phyloP scores from a whole-genome alignment of 257 asterid genomes.

The Leptodermis oblonga region DNA sequence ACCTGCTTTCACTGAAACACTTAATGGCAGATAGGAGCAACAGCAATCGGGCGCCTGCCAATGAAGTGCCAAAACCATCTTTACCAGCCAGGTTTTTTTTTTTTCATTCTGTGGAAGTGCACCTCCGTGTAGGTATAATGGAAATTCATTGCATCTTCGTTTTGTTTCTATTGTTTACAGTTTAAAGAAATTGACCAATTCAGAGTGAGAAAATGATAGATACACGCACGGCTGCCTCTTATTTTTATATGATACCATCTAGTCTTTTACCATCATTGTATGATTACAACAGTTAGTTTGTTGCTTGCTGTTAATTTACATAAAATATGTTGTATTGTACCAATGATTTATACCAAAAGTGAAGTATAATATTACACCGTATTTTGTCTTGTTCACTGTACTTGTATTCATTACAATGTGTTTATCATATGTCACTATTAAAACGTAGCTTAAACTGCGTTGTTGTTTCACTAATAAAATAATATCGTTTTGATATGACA shows the following conservation, averaged over 20 bases:
- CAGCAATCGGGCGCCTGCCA: background rate
- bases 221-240: slow-evolving; percentile 4
- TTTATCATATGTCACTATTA: no score
- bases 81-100: background rate
- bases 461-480: no score
- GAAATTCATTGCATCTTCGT: slow-evolving; percentile 11
- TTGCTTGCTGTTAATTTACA: background rate
- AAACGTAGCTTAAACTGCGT: no score
- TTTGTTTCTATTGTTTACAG: slow-evolving; percentile 3
- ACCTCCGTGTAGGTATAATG: slow-evolving; percentile 1
- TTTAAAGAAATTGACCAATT: background rate
- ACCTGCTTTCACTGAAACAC: slow-evolving; percentile 4
- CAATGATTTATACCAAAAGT: background rate
- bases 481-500: no score
- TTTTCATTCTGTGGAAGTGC: background rate
- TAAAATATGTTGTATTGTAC: background rate
- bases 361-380: background rate
- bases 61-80: background rate
- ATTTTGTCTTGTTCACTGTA: no score
- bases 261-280: background rate
- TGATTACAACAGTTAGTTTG: background rate
- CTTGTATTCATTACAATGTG: no score
- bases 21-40: slow-evolving; percentile 1
- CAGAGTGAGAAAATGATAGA: background rate
- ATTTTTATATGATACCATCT: slow-evolving; percentile 1